phyloP scores from a whole-genome alignment of 2,329 filamentous ascomycete species.

The Bipolaris cookei region DNA sequence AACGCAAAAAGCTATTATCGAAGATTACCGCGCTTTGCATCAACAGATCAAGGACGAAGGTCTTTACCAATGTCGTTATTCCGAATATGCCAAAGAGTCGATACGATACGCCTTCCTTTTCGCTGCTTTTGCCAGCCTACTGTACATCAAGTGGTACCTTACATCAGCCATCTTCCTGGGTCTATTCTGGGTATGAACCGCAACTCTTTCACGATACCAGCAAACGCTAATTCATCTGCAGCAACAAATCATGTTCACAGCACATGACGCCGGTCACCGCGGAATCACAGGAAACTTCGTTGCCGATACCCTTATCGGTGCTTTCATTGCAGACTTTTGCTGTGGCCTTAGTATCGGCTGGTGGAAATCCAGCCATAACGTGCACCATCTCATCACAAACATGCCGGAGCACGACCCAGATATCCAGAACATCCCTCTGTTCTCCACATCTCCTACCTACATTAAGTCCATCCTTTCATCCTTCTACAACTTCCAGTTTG shows the following conservation, averaged over 20 bases:
- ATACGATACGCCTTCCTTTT: conserved; percentile 63
- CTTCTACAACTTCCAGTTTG: conserved; percentile 82
- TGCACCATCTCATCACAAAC: conserved; percentile 72
- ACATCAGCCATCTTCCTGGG: conserved; percentile 66
- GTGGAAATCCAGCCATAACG: conserved; percentile 74
- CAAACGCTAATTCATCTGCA: conserved; percentile 33
- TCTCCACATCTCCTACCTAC: conserved; percentile 84
- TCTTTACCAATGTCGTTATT: conserved; percentile 65
- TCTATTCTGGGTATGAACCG: conserved; percentile 60
- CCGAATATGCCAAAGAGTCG: conserved; percentile 65
- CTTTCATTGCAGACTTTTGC: conserved; percentile 69
- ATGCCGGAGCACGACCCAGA: conserved; percentile 57
- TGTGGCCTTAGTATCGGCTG: conserved; percentile 70
- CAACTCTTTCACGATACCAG: background rate
- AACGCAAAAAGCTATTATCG: conserved; percentile 62
- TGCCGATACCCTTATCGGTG: conserved; percentile 65
- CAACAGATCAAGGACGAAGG: conserved; percentile 61
- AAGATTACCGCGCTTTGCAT: conserved; percentile 64
- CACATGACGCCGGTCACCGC: conserved; percentile 69
- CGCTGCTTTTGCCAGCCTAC: conserved; percentile 53
- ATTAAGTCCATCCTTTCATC: conserved; percentile 75
- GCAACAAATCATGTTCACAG: conserved; percentile 73
- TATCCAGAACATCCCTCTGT: conserved; percentile 75
- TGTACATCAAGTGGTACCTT: conserved; percentile 62
- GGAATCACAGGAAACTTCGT: conserved; percentile 67